Base-by-base conservation (phyloP, 2,329 filamentous ascomycete genomes). In the Fusarium pseudograminearum region DNA sequence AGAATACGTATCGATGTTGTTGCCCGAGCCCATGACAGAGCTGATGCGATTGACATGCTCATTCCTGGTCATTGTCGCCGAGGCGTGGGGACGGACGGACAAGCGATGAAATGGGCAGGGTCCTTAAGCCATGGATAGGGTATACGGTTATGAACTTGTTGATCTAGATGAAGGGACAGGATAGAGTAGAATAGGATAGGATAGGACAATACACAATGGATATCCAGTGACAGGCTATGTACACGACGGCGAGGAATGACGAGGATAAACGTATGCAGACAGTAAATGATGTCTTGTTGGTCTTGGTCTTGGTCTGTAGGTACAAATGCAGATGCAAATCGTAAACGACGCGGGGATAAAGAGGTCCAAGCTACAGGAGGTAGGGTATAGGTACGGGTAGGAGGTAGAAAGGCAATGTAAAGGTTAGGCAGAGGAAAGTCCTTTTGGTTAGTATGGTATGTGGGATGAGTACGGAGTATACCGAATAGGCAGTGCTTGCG, bases 11-110 rank as follows among this genome's bases (percentile, higher is more conserved):
- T 56, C 40, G 18, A 46, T 51, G 31, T 33, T 65, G 31, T 28
- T 89, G 68, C 36, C 36, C 36, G 72, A 74, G 74, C 76, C 78
- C 74, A 78, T 78, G 66, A 75, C 58, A 53, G 79, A 80, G 78
- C 77, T 79, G 85, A 90, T 87, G 81, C 89, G 90, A 80, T 84
- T 84, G 75, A 81, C 80, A 75, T 83, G 82, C 78, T 91, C 89
- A 83, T 90, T 87, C 80, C 86, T 87, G 81, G 89, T 87, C 90
- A 93, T 92, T 80, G 81, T 88, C 80, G 80, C 80, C 78, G 74
- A 70, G 74, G 74, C 74, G 75, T 77, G 71, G 74, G 24, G 48
- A 41, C 34, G 12, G 74, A 71, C 41, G 9, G 74, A 71, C 41
- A 44, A 69, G 72, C 73, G 73, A 74, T 61, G 62, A 30, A 34